Evolutionary conservation across 345 rosid genomes (phyloP), one percentile per base, ranked within the genome.

Genomic region (Lepidium aucheri): DNA sequence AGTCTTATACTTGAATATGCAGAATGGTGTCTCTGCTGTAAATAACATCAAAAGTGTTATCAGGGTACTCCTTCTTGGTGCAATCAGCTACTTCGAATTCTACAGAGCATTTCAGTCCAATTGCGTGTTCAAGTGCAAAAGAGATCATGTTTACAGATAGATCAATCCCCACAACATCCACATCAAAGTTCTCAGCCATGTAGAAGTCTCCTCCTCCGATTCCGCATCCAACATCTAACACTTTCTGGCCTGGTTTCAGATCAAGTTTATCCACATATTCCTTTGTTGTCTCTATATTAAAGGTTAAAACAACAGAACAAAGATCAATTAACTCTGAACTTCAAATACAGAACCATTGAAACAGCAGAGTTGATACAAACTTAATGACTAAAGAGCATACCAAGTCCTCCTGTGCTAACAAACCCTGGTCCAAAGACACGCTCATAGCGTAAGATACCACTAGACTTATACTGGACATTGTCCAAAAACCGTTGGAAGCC

Each of bases 131-230:
- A 7, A 95, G 85, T 24, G 99, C 97, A 73, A 95, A 84, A 14
- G 96, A 87, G 46, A 95, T 82, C 99, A 95, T 91, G 55, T 95
- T 91, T 62, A 91, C 69, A 8, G 99, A 91, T 53, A 95, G 89
- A 74, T 95, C 97, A 64, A 91, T 91, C 72, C 97, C 99, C 17
- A 89, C 78, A 78, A 95, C 97, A 75, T 89, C 81, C 24, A 87
- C 96, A 35, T 83, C 93, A 57, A 83, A 95, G 43, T 81, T 79
- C 77, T 91, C 85, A 52, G 99, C 97, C 96, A 91, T 95, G 88
- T 89, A 95, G 78, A 95, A 95, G 80, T 89, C 95, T 20, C 99
- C 97, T 77, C 99, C 99, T 9, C 99, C 99, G 5, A 91, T 95
- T 63, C 99, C 99, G 33, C 99, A 91, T 56, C 99, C 99, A 74